Evolutionary conservation across 2,329 filamentous ascomycete species (phyloP).

Genomic region (Diaporthe nobilis): DNA sequence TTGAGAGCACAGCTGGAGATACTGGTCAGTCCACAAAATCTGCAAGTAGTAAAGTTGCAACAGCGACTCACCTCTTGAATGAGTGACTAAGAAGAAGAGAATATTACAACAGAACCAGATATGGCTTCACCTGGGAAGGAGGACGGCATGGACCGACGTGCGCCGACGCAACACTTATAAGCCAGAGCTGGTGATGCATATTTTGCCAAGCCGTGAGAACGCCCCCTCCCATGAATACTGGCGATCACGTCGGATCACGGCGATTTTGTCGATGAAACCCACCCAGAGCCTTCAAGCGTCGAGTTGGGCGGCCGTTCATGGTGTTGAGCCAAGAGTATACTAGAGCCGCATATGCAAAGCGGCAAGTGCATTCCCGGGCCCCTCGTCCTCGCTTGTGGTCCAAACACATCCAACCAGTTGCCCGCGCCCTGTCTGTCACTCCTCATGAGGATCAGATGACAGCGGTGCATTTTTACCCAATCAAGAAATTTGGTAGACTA

Average conservation of each 20-base stretch:
- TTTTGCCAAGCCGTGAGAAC: background rate
- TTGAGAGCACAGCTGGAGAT: conserved; percentile 25
- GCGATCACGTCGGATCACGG: conserved; percentile 12
- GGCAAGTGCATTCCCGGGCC: conserved; percentile 13
- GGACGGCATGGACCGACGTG: background rate
- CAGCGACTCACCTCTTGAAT: conserved; percentile 4
- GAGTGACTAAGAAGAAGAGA: conserved; percentile 19
- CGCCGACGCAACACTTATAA: conserved; percentile 24
- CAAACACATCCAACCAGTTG: background rate
- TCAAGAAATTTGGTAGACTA: background rate
- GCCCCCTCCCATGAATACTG: background rate
- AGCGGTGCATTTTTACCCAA: background rate
- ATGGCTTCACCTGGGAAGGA: background rate
- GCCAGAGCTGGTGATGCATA: background rate
- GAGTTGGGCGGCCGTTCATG: background rate
- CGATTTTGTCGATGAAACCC: conserved; percentile 35
- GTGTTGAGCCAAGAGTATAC: conserved; percentile 27
- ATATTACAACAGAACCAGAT: background rate
- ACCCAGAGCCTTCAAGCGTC: background rate
- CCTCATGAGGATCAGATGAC: background rate
- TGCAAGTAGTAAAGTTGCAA: background rate
- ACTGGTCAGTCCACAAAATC: background rate
- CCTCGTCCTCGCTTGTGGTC: background rate
- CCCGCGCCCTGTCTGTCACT: background rate
- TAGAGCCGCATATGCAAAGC: conserved; percentile 2